Conservation (phyloP, 306 rosid species). For the Benincasa hispida region DNA sequence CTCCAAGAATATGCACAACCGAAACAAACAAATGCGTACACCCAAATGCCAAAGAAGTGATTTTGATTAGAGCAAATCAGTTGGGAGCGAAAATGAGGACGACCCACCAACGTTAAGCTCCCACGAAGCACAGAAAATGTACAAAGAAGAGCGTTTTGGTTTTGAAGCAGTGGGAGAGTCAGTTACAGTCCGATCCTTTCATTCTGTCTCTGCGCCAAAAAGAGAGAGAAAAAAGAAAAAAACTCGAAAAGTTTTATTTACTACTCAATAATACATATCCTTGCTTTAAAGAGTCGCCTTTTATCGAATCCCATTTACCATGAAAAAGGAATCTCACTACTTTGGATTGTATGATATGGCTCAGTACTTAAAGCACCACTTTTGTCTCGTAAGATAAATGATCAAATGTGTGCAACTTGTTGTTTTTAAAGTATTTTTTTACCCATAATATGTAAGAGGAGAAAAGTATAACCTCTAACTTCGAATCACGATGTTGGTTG, state of each 20-base stretch:
- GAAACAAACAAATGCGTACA: neutral
- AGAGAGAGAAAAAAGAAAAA: neutral
- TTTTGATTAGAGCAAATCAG: neutral
- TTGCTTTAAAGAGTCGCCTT: neutral
- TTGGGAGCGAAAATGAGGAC: slow-evolving; percentile 3
- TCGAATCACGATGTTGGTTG: no score
- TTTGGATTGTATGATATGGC: neutral
- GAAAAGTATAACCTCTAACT: no score
- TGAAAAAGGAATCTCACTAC: neutral
- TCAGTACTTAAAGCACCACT: no score
- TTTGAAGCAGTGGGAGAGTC: slow-evolving; percentile 6
- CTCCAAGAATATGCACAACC: neutral
- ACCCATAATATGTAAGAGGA: no score
- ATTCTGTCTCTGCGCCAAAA: neutral
- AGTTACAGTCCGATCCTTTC: slow-evolving; percentile 7
- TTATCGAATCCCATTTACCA: neutral
- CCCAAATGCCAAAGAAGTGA: neutral
- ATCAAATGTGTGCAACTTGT: no score
- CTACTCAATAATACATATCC: neutral
- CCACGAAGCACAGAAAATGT: neutral
- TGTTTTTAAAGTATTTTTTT: no score
- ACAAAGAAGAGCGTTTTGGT: neutral
- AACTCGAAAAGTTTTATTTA: neutral
- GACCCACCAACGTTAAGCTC: neutral
- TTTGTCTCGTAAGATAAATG: no score